These are phyloP conservation scores for Boletus insuetus DNA, from an alignment of 768 basidiomycete species.

Conservation along the genomic window DNA sequence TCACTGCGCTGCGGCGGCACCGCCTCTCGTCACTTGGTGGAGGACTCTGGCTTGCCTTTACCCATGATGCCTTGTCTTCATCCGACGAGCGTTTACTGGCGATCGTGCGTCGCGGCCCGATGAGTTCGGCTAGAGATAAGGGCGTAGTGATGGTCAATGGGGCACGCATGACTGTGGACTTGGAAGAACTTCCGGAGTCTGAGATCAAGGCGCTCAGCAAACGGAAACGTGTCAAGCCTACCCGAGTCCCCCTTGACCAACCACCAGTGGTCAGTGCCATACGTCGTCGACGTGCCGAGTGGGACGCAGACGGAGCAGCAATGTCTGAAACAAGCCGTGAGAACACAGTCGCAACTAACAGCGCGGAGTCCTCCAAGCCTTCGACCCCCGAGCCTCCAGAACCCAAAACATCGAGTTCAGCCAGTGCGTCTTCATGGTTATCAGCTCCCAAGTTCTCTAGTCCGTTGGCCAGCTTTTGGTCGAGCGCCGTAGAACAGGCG, in stretches of 20 bases:
- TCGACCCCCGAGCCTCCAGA: conserved; percentile 24
- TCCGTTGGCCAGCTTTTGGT: conserved; percentile 68
- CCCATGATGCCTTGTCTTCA: conserved; percentile 77
- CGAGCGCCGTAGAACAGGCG: conserved; percentile 72
- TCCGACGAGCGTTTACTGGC: conserved; percentile 73
- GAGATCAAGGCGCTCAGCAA: conserved; percentile 83
- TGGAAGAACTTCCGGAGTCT: conserved; percentile 81
- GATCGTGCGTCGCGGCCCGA: conserved; percentile 71
- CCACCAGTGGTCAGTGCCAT: conserved; percentile 78
- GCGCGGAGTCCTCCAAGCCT: conserved; percentile 18
- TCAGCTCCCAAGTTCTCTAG: conserved; percentile 66
- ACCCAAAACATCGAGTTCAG: conserved; percentile 4
- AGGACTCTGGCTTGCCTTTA: conserved; percentile 91
- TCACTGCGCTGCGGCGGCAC: conserved; percentile 84
- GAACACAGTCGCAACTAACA: conserved; percentile 7
- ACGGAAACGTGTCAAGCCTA: conserved; percentile 83
- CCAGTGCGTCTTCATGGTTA: conserved; percentile 41
- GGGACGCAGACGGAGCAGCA: conserved; percentile 54
- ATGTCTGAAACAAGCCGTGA: conserved; percentile 16
- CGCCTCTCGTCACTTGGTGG: conserved; percentile 84
- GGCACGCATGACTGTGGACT: conserved; percentile 75
- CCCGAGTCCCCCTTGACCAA: conserved; percentile 88
- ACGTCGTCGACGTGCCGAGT: conserved; percentile 66
- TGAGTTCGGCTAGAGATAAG: conserved; percentile 63
- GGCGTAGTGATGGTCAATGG: conserved; percentile 89